Base-by-base conservation (phyloP, 768 basidiomycete genomes). In the Coprinellus aureogranulatus region DNA sequence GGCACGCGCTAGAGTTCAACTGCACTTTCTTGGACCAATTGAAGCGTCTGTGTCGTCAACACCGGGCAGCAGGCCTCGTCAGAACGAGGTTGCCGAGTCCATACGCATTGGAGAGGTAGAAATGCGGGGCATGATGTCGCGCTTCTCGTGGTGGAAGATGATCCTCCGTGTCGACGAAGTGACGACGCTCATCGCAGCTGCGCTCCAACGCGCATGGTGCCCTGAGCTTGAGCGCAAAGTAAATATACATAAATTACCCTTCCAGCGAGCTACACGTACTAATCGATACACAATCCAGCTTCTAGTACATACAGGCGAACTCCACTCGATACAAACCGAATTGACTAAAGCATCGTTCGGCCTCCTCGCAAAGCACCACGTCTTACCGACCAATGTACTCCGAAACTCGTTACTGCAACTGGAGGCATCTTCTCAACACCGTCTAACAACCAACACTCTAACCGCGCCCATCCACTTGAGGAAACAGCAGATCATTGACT, bases 271-370 rank as follows among this genome's bases (percentile, higher is more conserved):
- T n/a, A n/a, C n/a, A n/a, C n/a, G n/a, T n/a, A n/a, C n/a, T n/a
- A n/a, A n/a, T n/a, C n/a, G n/a, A n/a, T n/a, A 40, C 37, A 37
- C 14, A 28, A 53, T 49, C n/a, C 55, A 90, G 89, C 76, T 91
- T 37, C 76, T 86, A 39, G 77, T 85, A 49, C 82, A 89, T 54
- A 80, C 86, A 1, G 89, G 90, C 14, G 75, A 79, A 25, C 74
- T 92, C 11, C 69, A 78, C 11, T 68, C 64, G 9, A 64, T 79
- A 12, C 87, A 87, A 67, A 61, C 71, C 14, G 63, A 72, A 2
- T 65, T 84, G 22, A 73, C 78, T 2, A 61, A 65, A 44, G 72
- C 76, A 14, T 77, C 79, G 12, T 75, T 77, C 30, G 45, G 58
- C 2, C 71, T 85, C 18, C 34, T 54, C 12, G 37, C 47, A 34